Evolutionary conservation across 2,329 filamentous ascomycete genomes (phyloP), one percentile per base, ranked within the genome.

Genomic region (Aspergillus fijiensis): DNA sequence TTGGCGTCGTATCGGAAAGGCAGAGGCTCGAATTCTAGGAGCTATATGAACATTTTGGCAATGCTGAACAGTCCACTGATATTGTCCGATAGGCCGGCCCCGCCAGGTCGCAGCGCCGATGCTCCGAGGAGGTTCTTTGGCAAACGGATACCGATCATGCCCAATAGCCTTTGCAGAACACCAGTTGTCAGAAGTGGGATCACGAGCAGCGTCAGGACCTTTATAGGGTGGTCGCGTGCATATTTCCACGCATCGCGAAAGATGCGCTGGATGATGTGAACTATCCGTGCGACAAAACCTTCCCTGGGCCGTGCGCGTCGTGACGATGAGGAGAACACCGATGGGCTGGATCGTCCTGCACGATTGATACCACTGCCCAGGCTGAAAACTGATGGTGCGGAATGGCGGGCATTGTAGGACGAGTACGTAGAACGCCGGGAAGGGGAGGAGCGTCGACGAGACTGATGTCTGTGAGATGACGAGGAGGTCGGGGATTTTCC

Each of bases 131-230:
- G 72, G 12, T 81, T 77, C 5, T 82, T 81, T 0, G 93, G 93
- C 64, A 96, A 76, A 63, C 88, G 84, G 62, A 98, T 81, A 23
- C 93, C 93, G 75, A 97, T 90, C 72, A 88, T 87, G 42, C 86
- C 85, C 50, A 96, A 84, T 49, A 97, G 80, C 51, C 89, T 90
- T 9, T 88, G 88, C 66, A 97, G 78, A 29, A 91, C 89, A 33
- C 94, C 94, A 55, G 91, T 91, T 1, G 89, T 92, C 69, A 97
- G 80, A 60, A 98, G 83, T 10, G 94, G 94, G 84, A 97, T 87
- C 69, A 97, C 84, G 63, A 96, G 89, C 63, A 92, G 85, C 81
- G 91, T 82, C 80, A 97, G 90, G 51, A 96, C 90, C 79, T 96
- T 96, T 72, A 92, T 79, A 0, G 93, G 94, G 78, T 97, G 89